Evolutionary conservation across 129 eudicot genomes (phyloP).

Genomic region (Saussurea involucrata): DNA sequence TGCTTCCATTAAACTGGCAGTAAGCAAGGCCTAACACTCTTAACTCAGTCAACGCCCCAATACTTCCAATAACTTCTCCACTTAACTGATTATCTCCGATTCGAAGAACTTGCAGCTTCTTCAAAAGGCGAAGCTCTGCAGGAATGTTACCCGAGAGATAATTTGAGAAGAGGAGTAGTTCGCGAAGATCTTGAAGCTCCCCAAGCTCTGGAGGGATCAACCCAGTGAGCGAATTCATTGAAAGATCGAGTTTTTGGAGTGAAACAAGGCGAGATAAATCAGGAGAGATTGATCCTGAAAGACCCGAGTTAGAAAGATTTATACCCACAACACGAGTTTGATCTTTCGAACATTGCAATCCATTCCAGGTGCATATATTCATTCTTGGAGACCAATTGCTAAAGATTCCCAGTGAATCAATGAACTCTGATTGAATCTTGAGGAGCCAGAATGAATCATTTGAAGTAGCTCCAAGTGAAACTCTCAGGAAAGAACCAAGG

Average conservation of each 20-base stretch:
- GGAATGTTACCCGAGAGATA: constrained; percentile 66
- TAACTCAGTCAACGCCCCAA: constrained; percentile 69
- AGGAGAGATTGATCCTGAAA: constrained; percentile 60
- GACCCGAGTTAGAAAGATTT: constrained; percentile 64
- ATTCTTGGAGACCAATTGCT: constrained; percentile 59
- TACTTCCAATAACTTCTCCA: constrained; percentile 41
- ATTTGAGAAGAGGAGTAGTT: constrained; percentile 69
- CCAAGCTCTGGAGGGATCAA: constrained; percentile 69
- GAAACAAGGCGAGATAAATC: constrained; percentile 55
- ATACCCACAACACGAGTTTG: constrained; percentile 49
- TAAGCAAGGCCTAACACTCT: constrained; percentile 63
- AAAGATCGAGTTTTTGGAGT: constrained; percentile 67
- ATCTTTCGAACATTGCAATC: constrained; percentile 69
- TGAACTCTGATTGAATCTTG: constrained; percentile 58
- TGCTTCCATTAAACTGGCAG: constrained; percentile 75
- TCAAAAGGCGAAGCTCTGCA: constrained; percentile 51
- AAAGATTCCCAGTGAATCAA: constrained; percentile 55
- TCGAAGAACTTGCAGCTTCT: constrained; percentile 68
- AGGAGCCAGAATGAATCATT: constrained; percentile 74
- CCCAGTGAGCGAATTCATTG: constrained; percentile 64
- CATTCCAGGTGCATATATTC: constrained; percentile 80
- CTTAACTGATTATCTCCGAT: constrained; percentile 65
- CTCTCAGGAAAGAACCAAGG: constrained; percentile 26
- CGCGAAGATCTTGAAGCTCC: constrained; percentile 56
- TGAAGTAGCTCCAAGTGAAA: constrained; percentile 29